Conservation (phyloP, 2,329 filamentous ascomycete species). For the Alternaria sp. region DNA sequence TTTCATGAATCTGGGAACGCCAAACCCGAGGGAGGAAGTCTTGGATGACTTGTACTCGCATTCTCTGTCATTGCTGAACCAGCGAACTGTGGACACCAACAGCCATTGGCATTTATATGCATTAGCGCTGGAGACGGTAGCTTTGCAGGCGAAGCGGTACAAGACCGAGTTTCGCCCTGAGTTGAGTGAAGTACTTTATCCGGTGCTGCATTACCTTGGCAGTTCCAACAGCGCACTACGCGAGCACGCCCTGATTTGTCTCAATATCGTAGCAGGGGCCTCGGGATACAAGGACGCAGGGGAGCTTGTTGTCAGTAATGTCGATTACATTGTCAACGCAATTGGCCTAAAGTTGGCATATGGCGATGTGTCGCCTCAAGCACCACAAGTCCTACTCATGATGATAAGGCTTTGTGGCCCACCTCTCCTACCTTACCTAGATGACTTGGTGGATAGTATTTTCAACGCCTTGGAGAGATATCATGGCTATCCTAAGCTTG, state of each 20-base stretch:
- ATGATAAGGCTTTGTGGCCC: slow-evolving; percentile 89
- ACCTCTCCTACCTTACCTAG: slow-evolving; percentile 81
- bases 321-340: slow-evolving; percentile 95
- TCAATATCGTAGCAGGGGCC: slow-evolving; percentile 78
- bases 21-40: slow-evolving; percentile 38
- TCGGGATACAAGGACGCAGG: slow-evolving; percentile 79
- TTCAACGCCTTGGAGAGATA: slow-evolving; percentile 94
- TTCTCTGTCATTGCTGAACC: slow-evolving; percentile 66
- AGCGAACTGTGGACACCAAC: slow-evolving; percentile 43
- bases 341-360: slow-evolving; percentile 88
- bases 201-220: slow-evolving; percentile 85
- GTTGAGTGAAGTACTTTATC: slow-evolving; percentile 89
- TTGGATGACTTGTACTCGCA: slow-evolving; percentile 72
- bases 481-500: slow-evolving; percentile 87
- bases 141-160: slow-evolving; percentile 74
- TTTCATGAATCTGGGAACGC: slow-evolving; percentile 64
- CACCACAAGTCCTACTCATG: slow-evolving; percentile 89
- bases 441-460: slow-evolving; percentile 88
- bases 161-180: slow-evolving; percentile 77
- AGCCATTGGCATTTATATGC: slow-evolving; percentile 76
- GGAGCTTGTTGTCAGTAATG: slow-evolving; percentile 84
- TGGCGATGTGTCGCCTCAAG: slow-evolving; percentile 89
- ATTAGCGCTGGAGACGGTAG: slow-evolving; percentile 79
- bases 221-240: slow-evolving; percentile 72
- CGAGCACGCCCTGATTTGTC: slow-evolving; percentile 79